Conservation (phyloP, 2,329 filamentous ascomycete species). For the Aspergillus oerlinghausenensis region DNA sequence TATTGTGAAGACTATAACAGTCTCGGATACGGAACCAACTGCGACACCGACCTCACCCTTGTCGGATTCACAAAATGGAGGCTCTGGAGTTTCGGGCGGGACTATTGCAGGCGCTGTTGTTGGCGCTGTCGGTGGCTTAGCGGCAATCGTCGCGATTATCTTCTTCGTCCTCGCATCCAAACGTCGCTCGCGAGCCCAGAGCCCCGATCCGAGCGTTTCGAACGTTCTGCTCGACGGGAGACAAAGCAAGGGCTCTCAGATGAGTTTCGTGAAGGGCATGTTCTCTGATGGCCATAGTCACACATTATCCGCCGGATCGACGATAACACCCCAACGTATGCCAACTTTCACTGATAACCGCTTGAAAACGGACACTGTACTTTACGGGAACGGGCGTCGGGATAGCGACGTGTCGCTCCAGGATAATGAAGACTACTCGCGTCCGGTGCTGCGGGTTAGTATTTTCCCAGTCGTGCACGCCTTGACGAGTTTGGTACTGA, state of each 20-base stretch:
- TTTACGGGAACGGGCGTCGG: constrained; percentile 39
- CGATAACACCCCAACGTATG: constrained; percentile 18
- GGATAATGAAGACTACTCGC: constrained; percentile 46
- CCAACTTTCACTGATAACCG: constrained; percentile 41
- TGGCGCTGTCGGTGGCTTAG: constrained; percentile 37
- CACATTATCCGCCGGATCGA: constrained; percentile 21
- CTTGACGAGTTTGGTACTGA: constrained; percentile 12
- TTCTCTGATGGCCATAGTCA: constrained; percentile 26
- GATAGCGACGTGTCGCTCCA: constrained; percentile 44
- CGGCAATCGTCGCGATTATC: constrained; percentile 33
- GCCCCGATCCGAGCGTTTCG: constrained; percentile 26
- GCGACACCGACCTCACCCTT: constrained; percentile 3
- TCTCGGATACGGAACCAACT: constrained; percentile 12
- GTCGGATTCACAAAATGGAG: constrained; percentile 7
- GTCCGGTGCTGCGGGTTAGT: constrained; percentile 42
- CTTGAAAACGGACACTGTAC: constrained; percentile 39
- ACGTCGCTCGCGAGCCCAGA: constrained; percentile 29
- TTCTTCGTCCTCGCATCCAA: constrained; percentile 37
- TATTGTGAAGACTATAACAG: constrained; percentile 27
- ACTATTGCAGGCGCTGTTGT: constrained; percentile 43
- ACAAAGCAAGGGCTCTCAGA: constrained; percentile 32
- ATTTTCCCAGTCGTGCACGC: no score
- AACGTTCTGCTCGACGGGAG: constrained; percentile 27
- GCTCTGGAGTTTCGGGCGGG: constrained; percentile 34
- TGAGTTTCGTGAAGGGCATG: constrained; percentile 31